Evolutionary conservation across 805 yeast species (phyloP), one percentile per base, ranked within the genome.

Genomic region (Teunomyces gatunensis): DNA sequence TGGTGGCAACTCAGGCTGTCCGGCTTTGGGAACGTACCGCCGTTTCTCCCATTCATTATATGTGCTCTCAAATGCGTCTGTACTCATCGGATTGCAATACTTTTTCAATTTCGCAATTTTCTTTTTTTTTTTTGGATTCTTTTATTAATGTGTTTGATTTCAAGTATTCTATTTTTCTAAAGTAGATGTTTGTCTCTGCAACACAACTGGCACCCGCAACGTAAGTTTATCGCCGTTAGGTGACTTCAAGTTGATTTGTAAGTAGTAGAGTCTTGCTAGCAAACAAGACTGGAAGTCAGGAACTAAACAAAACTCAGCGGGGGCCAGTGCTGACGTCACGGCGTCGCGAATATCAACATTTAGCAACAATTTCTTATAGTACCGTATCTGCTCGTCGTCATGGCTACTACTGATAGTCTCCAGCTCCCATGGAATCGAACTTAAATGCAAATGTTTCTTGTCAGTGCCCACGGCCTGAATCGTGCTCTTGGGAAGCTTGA

Each of bases 1-100:
- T 3, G 96, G 96, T 1, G 96, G 96, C 40, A 89, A 66, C 4
- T 67, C 81, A 4, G 96, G 94, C 52, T 85, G 89, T 12, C 83
- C 84, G 1, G 74, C 73, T 46, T 68, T 69, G 34, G 78, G 77
- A 1, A 66, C 59, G 42, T 73, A 73, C 39, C 69, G 59, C 36
- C 59, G 60, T 40, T 56, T 68, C 20, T 73, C 77, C 78, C 78
- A 73, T 44, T 71, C 76, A 15, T 75, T 37, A 11, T 37, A 21
- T n/a, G 28, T 23, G 29, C 10, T 37, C 9, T 37, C 40, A 5
- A 37, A 21, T 37, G 21, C 29, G 27, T 20, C 29, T 4, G 25
- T 20, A 10, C 25, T 37, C 17, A 20, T 20, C 10, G 29, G 25
- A 7, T 21, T 12, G 28, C 68, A 17, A 65, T 54, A 25, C 56